A percentile compares a stretch with the other conserved stretches of the same genome.
phyloP scores from a whole-genome alignment of 202 grass and related monocot species.

The Dendrocalamus latiflorus region DNA sequence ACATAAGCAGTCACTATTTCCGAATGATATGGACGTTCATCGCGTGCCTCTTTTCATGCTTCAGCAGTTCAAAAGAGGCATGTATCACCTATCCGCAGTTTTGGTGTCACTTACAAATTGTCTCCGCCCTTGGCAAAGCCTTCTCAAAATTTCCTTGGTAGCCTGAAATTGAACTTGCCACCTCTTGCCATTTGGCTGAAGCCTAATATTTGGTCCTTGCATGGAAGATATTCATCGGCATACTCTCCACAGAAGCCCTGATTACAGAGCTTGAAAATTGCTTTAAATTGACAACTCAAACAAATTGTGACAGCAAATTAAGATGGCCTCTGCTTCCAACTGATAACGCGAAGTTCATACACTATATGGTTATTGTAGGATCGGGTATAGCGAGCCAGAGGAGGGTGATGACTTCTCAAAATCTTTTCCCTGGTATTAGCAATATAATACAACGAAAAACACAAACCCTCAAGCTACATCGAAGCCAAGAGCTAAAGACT shows the following conservation, averaged over 20 bases:
- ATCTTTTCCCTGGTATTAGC: too few relatives aligned
- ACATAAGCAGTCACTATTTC: neutral
- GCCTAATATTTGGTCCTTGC: neutral
- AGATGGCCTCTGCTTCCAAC: neutral
- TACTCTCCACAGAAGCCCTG: neutral
- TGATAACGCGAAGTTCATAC: neutral
- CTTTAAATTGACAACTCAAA: neutral
- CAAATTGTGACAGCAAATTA: neutral
- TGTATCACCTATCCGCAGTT: slow-evolving; percentile 34
- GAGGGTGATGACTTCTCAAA: too few relatives aligned
- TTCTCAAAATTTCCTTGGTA: neutral
- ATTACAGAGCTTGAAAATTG: neutral
- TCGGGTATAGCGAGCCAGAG: too few relatives aligned
- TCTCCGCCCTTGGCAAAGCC: slow-evolving; percentile 12
- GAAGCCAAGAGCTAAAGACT: too few relatives aligned
- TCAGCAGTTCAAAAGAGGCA: slow-evolving; percentile 49
- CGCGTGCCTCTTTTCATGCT: neutral
- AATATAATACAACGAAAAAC: too few relatives aligned
- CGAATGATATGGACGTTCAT: slow-evolving; percentile 33
- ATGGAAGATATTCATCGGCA: neutral
- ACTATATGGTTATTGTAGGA: neutral
- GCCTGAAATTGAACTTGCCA: neutral
- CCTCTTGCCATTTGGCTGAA: neutral
- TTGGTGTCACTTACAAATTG: slow-evolving; percentile 31
- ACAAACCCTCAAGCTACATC: too few relatives aligned